A percentile compares a stretch with the other conserved stretches of the same genome.
These are phyloP conservation scores for Alternaria arborescens DNA, from an alignment of 2,329 filamentous ascomycete genomes.

Conservation along the genomic window DNA sequence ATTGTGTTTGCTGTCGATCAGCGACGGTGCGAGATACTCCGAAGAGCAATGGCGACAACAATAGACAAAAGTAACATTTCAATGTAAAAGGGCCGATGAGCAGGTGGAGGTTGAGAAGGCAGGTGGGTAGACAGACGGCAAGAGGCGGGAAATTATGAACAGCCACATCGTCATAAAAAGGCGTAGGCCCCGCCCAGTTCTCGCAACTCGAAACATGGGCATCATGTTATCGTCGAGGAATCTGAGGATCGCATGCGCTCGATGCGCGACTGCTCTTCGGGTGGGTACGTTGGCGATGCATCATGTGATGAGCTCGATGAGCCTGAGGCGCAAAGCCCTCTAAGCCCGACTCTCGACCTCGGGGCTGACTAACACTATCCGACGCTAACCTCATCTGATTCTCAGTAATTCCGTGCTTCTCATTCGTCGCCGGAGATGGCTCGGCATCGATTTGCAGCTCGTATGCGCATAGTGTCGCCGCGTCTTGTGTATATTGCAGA, in stretches of 20 bases:
- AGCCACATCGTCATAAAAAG: constrained; percentile 5
- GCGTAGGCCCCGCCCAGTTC: background rate
- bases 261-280: background rate
- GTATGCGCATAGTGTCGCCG: constrained; percentile 10
- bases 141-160: background rate
- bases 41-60: background rate
- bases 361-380: background rate
- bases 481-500: background rate
- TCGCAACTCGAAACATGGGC: constrained; percentile 2
- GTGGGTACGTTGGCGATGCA: background rate
- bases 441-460: constrained; percentile 14
- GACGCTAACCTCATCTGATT: constrained; percentile 10
- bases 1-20: background rate
- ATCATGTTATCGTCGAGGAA: background rate
- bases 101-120: background rate
- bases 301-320: background rate
- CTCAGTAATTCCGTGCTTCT: constrained; percentile 18
- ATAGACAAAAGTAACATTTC: background rate
- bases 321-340: background rate
- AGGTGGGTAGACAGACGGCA: background rate
- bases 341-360: constrained; percentile 3
- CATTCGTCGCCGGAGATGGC: constrained; percentile 21
- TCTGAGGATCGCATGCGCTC: background rate
- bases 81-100: background rate
- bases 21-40: background rate